phyloP scores from a whole-genome alignment of 345 rosid species.

The Gossypium mustelinum region DNA sequence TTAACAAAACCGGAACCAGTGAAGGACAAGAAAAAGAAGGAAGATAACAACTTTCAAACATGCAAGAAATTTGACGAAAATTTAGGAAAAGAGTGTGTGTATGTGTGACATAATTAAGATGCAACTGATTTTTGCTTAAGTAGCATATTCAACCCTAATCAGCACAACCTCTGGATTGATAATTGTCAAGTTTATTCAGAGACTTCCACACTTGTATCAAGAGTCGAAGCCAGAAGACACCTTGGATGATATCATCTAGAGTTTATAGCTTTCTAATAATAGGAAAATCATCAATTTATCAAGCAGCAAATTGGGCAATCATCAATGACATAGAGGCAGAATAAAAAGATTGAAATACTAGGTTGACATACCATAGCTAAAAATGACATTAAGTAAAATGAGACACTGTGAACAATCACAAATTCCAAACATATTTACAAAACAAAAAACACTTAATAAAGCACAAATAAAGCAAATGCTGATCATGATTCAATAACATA shows the following conservation, averaged over 20 bases:
- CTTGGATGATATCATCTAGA: conserved; percentile 1
- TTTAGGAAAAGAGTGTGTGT: not conserved
- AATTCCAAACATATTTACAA: not conserved
- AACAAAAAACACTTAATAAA: not conserved
- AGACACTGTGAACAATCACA: not conserved
- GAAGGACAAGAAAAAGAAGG: not conserved
- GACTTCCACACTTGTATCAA: not conserved
- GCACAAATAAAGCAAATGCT: not conserved
- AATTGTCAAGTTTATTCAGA: not conserved
- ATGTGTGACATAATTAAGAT: not conserved
- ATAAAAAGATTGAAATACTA: not conserved
- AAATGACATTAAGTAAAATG: not conserved
- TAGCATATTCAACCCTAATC: not conserved
- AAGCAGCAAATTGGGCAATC: not conserved
- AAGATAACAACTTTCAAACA: not conserved
- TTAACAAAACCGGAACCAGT: not conserved
- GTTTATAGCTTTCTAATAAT: not conserved
- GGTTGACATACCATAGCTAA: not conserved
- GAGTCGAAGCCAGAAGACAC: not conserved
- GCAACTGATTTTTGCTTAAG: not conserved
- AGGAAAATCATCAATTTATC: not conserved
- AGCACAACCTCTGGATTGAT: not conserved
- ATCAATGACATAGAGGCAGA: not conserved
- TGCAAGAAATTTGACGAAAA: not conserved
- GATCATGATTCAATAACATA: not conserved